Evolutionary conservation across 305 asterid species (phyloP).

Genomic region (Withania somnifera): DNA sequence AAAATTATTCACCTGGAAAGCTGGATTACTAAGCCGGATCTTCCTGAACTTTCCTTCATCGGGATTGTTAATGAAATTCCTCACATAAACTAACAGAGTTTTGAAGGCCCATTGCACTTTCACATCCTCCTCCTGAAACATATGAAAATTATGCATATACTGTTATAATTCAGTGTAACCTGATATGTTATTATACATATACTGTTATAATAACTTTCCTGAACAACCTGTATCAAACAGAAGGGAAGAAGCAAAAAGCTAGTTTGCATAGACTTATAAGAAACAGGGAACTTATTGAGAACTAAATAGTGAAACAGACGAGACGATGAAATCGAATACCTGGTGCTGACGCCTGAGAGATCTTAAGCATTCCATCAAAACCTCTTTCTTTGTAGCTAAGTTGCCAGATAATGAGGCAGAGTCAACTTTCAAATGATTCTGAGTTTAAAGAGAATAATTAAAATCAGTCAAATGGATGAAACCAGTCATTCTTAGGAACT

Average conservation of each 20-base stretch:
- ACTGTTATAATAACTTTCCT: background rate
- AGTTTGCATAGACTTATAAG: background rate
- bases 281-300: background rate
- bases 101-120: constrained; percentile 34
- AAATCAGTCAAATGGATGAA: background rate
- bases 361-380: constrained; percentile 56
- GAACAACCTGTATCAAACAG: background rate
- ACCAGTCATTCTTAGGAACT: background rate
- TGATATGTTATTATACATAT: background rate
- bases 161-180: background rate
- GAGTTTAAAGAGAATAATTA: constrained; percentile 7
- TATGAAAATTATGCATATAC: background rate
- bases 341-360: constrained; percentile 48
- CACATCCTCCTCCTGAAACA: constrained; percentile 31
- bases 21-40: constrained; percentile 61
- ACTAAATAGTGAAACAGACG: background rate
- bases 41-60: constrained; percentile 60
- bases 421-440: constrained; percentile 23
- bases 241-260: background rate
- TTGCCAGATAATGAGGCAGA: constrained; percentile 17
- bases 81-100: constrained; percentile 51
- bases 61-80: constrained; percentile 41
- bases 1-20: constrained; percentile 45
- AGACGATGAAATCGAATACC: constrained; percentile 25
- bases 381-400: constrained; percentile 20